These are phyloP conservation scores for Termitomyces heimii DNA, from an alignment of 768 basidiomycete genomes.

Conservation along the genomic window DNA sequence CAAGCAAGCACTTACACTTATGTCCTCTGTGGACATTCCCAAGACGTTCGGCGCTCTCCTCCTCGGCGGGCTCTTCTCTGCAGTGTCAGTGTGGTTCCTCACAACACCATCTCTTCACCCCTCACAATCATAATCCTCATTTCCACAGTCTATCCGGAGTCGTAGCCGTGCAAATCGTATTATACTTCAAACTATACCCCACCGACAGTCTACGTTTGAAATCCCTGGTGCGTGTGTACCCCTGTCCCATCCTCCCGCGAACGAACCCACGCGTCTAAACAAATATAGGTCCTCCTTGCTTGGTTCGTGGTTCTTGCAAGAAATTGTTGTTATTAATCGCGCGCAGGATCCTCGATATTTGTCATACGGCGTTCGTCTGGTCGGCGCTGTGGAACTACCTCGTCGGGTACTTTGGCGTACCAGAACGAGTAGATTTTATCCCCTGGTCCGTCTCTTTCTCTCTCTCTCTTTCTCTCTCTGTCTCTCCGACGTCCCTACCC, in stretches of 20 bases:
- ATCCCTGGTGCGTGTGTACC: slow-evolving; percentile 7
- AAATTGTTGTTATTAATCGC: too few species aligned
- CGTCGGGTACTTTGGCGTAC: background rate
- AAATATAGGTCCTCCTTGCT: slow-evolving; percentile 14
- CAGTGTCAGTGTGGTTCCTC: slow-evolving; percentile 18
- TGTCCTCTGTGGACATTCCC: slow-evolving; percentile 9
- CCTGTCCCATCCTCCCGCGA: too few species aligned
- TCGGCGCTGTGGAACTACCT: slow-evolving; percentile 25
- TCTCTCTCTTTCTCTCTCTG: background rate
- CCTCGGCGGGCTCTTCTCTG: slow-evolving; percentile 18
- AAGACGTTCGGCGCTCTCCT: slow-evolving; percentile 20
- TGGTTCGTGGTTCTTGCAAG: slow-evolving; percentile 11
- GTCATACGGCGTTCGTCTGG: slow-evolving; percentile 33
- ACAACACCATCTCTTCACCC: too few species aligned
- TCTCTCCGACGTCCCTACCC: too few species aligned
- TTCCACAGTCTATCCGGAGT: slow-evolving; percentile 15
- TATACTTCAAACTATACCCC: slow-evolving; percentile 18
- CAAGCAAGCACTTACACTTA: too few species aligned
- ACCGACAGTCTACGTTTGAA: slow-evolving; percentile 10
- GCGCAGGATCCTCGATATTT: slow-evolving; percentile 31
- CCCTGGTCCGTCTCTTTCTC: background rate
- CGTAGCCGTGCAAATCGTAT: slow-evolving; percentile 16
- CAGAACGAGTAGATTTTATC: background rate
- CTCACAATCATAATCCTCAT: too few species aligned
- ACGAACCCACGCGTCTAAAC: too few species aligned